Evolutionary conservation across 2,329 filamentous ascomycete genomes (phyloP), one percentile per base, ranked within the genome.

Genomic region (Exophiala viscosa): DNA sequence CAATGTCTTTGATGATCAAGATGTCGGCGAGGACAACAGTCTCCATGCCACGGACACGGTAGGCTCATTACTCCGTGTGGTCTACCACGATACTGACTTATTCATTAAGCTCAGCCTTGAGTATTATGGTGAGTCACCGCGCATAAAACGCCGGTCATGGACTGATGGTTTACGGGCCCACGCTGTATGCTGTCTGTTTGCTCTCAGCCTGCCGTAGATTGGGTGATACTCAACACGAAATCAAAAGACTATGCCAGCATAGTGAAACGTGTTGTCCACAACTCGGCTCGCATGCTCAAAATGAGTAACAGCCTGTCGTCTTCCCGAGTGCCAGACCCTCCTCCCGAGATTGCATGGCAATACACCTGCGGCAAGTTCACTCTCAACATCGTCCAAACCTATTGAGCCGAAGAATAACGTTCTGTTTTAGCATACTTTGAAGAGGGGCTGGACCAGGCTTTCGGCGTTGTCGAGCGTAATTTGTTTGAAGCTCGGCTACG

Each of bases 111-210:
- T 45, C n/a, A 53, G 48, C 44, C 33, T 36, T 15, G 50, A 53
- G 45, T 49, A 45, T n/a, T 41, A 40, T 34, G 44, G 49, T 52
- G 17, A 10, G 38, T 42, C 17, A 17, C 10, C n/a, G n/a, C 14
- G 13, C 31, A n/a, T n/a, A n/a, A 28, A 34, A 34, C 14, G 17
- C 8, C 10, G 20, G 14, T 5, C 23, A 13, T 33, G 18, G 15
- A 31, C 11, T 32, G 10, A 36, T 36, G 14, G 5, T 13, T 36
- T 13, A 36, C 38, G 42, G 51, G 51, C 23, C 51, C 51, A 9
- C 45, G 51, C n/a, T 33, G 45, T 41, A 17, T 54, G 11, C n/a
- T 54, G 40, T 54, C 51, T 15, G 45, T 54, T 14, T 54, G 31
- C 33, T 50, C 51, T 18, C 45, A 39, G 15, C 33, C 51, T 39